A percentile compares a stretch with the other conserved stretches of the same genome.
Evolutionary conservation across 2,329 filamentous ascomycete species (phyloP).

Genomic region (Thermoascus crustaceus): DNA sequence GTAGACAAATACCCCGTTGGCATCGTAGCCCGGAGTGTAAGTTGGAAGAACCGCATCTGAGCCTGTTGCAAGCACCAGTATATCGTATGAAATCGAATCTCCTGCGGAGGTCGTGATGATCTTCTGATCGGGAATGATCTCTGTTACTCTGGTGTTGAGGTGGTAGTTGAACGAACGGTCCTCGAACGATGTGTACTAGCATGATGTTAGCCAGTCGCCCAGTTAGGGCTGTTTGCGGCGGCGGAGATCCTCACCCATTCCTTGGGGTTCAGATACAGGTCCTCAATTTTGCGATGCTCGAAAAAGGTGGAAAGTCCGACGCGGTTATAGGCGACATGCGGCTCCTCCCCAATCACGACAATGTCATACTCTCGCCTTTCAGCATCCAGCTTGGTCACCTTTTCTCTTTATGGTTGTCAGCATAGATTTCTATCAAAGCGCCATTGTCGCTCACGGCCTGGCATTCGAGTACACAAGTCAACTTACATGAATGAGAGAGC

Average conservation of each 20-base stretch:
- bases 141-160: conserved; percentile 64
- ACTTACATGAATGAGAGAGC: conserved; percentile 79
- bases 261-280: conserved; percentile 75
- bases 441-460: background rate
- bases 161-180: conserved; percentile 65
- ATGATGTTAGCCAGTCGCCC: conserved; percentile 5
- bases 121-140: conserved; percentile 57
- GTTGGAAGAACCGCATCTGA: conserved; percentile 70
- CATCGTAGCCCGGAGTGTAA: conserved; percentile 68
- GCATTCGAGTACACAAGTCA: conserved; percentile 1
- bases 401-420: conserved; percentile 54
- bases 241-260: conserved; percentile 65
- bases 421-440: background rate
- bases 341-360: conserved; percentile 78
- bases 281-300: conserved; percentile 73
- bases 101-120: conserved; percentile 63
- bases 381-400: conserved; percentile 75
- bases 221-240: conserved; percentile 1
- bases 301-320: conserved; percentile 87
- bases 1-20: conserved; percentile 81
- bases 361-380: conserved; percentile 69
- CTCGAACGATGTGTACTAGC: conserved; percentile 58
- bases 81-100: conserved; percentile 63
- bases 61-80: conserved; percentile 75
- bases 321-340: conserved; percentile 82